Base-by-base conservation (phyloP, 163 green algal genomes). In the Coccomyxa subellipsoidea region DNA sequence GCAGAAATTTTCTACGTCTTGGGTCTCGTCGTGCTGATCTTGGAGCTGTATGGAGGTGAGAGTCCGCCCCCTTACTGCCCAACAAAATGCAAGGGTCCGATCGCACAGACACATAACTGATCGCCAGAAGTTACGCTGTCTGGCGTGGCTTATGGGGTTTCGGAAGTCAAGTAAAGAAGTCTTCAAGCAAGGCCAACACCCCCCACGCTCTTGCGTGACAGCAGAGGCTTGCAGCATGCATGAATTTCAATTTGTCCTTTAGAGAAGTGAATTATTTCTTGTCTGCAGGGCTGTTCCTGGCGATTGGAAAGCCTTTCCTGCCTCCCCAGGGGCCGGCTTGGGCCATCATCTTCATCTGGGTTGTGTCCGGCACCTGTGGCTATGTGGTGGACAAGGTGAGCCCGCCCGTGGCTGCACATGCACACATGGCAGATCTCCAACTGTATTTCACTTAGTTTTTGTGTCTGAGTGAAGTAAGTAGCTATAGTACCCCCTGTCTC, bases 341-440 rank as follows among this genome's bases (percentile, higher is more conserved):
- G 84, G 81, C 81, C 18, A 79, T 88, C 54, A 73, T 82, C 40
- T 32, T 88, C 0, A 82, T 85, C 35, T 88, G 84, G 84, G n/a
- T 83, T 8, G 37, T 81, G 3, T 36, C 80, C 3, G 31, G 38
- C 34, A 34, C 54, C 38, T 71, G 54, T 4, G 77, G 53, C 7
- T 82, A 59, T 29, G 23, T 81, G 9, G 77, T 83, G 10, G 80
- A 83, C 0, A 81, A 71, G 77, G 84, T 88, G 29, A 34, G 40
- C 7, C 25, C n/a, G n/a, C n/a, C n/a, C n/a, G n/a, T n/a, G n/a
- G n/a, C n/a, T n/a, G n/a, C n/a, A n/a, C n/a, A n/a, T n/a, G n/a
- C n/a, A n/a, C n/a, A n/a, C 34, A 0, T 2, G 1, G 36, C 40
- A 25, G 2, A 35, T 39, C 54, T 23, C 10, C 1, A 9, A 32